phyloP scores from a whole-genome alignment of 208 protist species.

The Novymonas esmeraldas region DNA sequence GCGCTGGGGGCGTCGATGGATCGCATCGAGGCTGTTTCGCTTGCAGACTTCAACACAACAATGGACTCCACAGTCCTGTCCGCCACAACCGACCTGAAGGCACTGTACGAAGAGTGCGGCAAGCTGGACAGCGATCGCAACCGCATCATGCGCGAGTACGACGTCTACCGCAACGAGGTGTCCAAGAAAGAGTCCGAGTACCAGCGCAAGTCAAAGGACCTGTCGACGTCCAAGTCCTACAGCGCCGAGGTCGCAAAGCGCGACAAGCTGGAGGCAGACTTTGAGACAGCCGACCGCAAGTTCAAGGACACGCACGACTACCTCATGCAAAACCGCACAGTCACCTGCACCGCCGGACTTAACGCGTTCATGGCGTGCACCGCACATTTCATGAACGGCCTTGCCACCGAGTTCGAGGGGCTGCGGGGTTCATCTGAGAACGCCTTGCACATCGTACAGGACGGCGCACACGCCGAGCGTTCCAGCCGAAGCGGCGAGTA shows the following conservation, averaged over 20 bases:
- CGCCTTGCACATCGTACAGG: conserved; percentile 6
- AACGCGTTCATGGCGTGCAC: conserved; percentile 41
- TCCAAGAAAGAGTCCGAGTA: conserved; percentile 55
- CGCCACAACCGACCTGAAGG: conserved; percentile 35
- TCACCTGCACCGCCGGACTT: conserved; percentile 23
- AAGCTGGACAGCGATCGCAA: conserved; percentile 47
- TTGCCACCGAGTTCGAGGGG: conserved; percentile 27
- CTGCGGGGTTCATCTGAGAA: conserved; percentile 17
- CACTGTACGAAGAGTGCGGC: conserved; percentile 48
- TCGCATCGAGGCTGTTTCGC: conserved; percentile 26
- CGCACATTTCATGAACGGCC: conserved; percentile 24
- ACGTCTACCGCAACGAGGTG: conserved; percentile 57
- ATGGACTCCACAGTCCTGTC: conserved; percentile 44
- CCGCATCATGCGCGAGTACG: conserved; percentile 57
- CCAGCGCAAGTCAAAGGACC: conserved; percentile 52
- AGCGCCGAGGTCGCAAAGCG: conserved; percentile 44
- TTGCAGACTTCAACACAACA: conserved; percentile 29
- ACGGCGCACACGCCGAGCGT: conserved; percentile 14
- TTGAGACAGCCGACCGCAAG: conserved; percentile 38
- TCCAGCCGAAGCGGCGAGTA: too few relatives aligned
- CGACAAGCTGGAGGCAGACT: conserved; percentile 37
- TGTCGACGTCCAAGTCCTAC: conserved; percentile 54
- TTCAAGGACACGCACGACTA: conserved; percentile 55
- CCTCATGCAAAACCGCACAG: conserved; percentile 27
- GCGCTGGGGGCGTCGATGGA: conserved; percentile 34